Evolutionary conservation across 257 asterid species (phyloP), one percentile per base, ranked within the genome.

Genomic region (Scutellaria galericulata): DNA sequence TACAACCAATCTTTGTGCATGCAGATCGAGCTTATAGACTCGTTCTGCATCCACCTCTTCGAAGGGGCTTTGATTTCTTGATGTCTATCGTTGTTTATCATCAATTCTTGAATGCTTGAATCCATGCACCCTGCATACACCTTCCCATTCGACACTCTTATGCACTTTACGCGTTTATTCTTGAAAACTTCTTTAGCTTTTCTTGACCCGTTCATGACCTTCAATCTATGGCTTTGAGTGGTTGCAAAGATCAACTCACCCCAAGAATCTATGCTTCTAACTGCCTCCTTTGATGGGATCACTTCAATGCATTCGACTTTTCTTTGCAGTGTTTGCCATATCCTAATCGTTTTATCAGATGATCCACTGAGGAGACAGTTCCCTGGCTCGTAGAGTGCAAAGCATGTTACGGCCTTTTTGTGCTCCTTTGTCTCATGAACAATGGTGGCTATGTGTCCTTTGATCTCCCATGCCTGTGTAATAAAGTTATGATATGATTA

Each of bases 41-140:
- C 89, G 79, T 48, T 81, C 64, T 83, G 88, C 85, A 87, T 74
- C 98, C 98, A 93, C 31, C 87, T 87, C 86, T 77, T 93, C 22
- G 84, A 83, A 7, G 98, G 85, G 42, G 87, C 86, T 83, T 84
- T 91, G 57, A 93, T 81, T 79, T 89, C 97, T 77, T 85, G 96
- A 44, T 84, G 90, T 15, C 97, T 78, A 68, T 81, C 83, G 75
- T 77, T 89, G 55, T 75, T 41, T 31, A 89, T 84, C 74, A 76
- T 78, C 83, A 89, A 60, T 80, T 93, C 98, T 86, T 86, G 89
- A 66, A 93, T 80, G 71, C 98, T 90, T 64, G 98, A 93, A 72
- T 93, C 97, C 54, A 53, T 54, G 83, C 98, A 89, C 76, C 98
- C 98, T 7, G 78, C 88, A 10, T 87, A 93, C 62, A 89, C 78